Evolutionary conservation across 257 asterid species (phyloP), one percentile per base, ranked within the genome.

Genomic region (Nicotiana tomentosiformis): DNA sequence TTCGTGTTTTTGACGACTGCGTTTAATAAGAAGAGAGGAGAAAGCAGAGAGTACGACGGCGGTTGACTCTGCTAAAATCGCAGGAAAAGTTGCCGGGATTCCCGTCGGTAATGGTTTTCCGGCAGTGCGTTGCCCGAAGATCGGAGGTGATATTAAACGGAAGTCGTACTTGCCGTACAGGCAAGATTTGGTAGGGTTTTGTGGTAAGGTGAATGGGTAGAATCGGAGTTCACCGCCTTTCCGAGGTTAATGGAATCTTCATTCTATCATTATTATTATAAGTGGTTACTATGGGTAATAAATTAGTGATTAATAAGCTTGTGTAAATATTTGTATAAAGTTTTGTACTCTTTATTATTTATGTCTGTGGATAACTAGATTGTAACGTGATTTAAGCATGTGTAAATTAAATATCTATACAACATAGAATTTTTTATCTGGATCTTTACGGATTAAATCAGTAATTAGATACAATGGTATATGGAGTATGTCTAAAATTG

Each of bases 141-240:
- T 20, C 62, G 84, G 77, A 37, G 82, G 61, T 5, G 89, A 87
- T 15, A 43, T 8, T 43, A 82, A 68, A 55, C 78, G 76, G 84
- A 86, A 84, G 87, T 91, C 97, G 60, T 90, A 81, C 81, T 87
- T 91, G 23, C 98, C 95, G 39, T 89, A 93, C 90, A 82, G 92
- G 86, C 92, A 46, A 33, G 93, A 91, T 80, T 87, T 91, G 10
- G 90, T 90, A 3, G 97, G 98, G 53, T 81, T 91, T 77, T 89
- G 90, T 61, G 88, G 92, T 5, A 89, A 82, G 64, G 91, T 81
- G 76, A 90, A 86, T 85, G 91, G 92, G 5, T 16, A 84, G 84
- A 88, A 86, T 51, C 64, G 83, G 87, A 83, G 84, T 65, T 83
- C 87, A 70, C 88, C 69, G 72, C 30, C 77, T 10, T 69, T 68